Evolutionary conservation across 768 basidiomycete species (phyloP).

Genomic region (Myochromella boudieri): DNA sequence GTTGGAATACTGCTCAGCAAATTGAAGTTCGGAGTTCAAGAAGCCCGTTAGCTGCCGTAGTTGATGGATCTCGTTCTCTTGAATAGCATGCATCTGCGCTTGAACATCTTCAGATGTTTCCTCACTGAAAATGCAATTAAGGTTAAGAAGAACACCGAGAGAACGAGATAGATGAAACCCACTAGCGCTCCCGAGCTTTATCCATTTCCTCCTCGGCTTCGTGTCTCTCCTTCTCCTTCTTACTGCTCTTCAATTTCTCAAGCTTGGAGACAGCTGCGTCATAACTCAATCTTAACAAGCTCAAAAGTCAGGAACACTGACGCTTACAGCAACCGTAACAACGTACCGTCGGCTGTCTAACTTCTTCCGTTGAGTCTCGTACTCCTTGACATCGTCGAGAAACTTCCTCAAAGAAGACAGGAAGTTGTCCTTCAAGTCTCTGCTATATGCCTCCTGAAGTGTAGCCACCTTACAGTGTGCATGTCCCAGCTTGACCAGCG

Average conservation of each 20-base stretch:
- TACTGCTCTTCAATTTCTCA: conserved; percentile 64
- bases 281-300: conserved; percentile 58
- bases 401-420: conserved; percentile 64
- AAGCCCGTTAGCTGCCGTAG: conserved; percentile 69
- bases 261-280: conserved; percentile 74
- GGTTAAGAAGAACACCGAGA: not conserved
- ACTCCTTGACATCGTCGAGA: conserved; percentile 79
- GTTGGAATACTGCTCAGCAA: conserved; percentile 70
- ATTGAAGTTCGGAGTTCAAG: conserved; percentile 73
- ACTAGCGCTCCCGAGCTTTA: conserved; percentile 75
- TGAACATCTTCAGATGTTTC: conserved; percentile 85
- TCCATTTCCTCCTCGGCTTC: conserved; percentile 85
- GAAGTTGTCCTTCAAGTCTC: conserved; percentile 74
- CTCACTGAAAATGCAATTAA: conserved; percentile 50
- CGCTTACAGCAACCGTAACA: conserved; percentile 15
- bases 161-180: conserved; percentile 22
- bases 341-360: conserved; percentile 84
- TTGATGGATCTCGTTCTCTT: conserved; percentile 75
- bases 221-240: conserved; percentile 79
- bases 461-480: conserved; percentile 85
- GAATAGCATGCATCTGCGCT: conserved; percentile 75
- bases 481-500: conserved; percentile 72
- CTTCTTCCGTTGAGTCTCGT: conserved; percentile 79
- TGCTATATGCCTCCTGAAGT: conserved; percentile 78
- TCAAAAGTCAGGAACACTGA: not conserved